Base-by-base conservation (phyloP, 176 grass and related monocot genomes). In the Tillandsia leiboldiana region DNA sequence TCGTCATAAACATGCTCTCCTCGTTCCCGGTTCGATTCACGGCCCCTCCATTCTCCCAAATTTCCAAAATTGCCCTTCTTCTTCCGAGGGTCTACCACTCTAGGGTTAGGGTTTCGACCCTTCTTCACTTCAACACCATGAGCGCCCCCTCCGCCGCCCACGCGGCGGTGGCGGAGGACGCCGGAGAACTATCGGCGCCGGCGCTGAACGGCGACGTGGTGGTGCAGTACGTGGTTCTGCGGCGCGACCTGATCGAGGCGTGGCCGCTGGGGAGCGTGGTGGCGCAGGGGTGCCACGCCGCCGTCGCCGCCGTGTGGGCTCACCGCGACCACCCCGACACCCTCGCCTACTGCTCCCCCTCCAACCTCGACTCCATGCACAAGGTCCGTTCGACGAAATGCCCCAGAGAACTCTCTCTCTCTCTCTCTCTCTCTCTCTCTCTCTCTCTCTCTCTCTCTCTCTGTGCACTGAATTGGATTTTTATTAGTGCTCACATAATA, bases 201-300 rank as follows among this genome's bases (percentile, higher is more conserved):
- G 2, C 1, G 53, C 2, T 12, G 65, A 67, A 66, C 67, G 66
- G 51, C 53, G 86, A 88, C 24, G 87, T 88, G 72, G 50, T 93
- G 67, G 89, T 90, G 48, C 87, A 93, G 77, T 93, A 93, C 86
- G 84, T 99, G 52, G 89, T 99, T 70, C 77, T 93, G 17, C 84
- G 89, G 63, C 94, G 90, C 51, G 89, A 93, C 73, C 87, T 93
- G 63, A 88, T 86, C 50, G 87, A 90, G 72, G 64, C 87, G 62
- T 99, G 94, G 87, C 87, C 94, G 17, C 82, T 93, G 52, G 94
- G 94, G 11, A 99, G 87, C 72, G 74, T 99, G 58, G 84, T 99
- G 64, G 74, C 84, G 12, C 89, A 93, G 84, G 89, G 94, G 0
- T 99, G 89, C 75, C 94, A 99, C 77, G 89, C 89, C 20, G 78